Evolutionary conservation across 495 filamentous ascomycete species (phyloP).

Genomic region (Penicillium taxi): DNA sequence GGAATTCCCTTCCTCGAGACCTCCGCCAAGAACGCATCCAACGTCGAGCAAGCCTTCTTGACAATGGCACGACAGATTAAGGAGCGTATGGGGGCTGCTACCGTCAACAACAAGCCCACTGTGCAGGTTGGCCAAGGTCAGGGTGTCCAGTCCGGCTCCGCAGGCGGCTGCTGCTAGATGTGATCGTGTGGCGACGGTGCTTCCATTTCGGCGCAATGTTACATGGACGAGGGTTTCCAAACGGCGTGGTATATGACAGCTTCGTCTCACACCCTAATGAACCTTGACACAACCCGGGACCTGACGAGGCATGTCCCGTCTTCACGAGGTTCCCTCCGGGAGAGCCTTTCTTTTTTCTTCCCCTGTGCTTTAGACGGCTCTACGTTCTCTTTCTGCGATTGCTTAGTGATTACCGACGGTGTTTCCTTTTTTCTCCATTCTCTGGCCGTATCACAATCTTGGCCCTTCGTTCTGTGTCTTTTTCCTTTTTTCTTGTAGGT

Average conservation of each 20-base stretch:
- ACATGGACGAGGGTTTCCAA: constrained; percentile 20
- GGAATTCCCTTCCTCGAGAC: constrained; percentile 99
- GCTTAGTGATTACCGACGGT: constrained; percentile 24
- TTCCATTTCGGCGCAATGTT: constrained; percentile 27
- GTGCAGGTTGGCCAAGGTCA: constrained; percentile 92
- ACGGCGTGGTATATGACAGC: constrained; percentile 15
- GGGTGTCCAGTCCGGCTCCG: constrained; percentile 85
- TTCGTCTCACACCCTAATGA: constrained; percentile 14
- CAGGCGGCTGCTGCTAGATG: constrained; percentile 87
- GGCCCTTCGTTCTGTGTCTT: constrained; percentile 23
- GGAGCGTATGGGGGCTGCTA: constrained; percentile 97
- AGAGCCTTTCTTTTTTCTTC: constrained; percentile 16
- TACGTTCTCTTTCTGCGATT: constrained; percentile 24
- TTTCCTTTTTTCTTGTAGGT: constrained; percentile 27
- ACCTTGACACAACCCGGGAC: constrained; percentile 12
- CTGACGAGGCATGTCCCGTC: constrained; percentile 10
- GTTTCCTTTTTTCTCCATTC: constrained; percentile 18
- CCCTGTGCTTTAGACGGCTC: constrained; percentile 35
- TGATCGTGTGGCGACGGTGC: constrained; percentile 21
- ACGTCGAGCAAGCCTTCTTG: constrained; percentile 99
- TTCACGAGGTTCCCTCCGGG: constrained; percentile 16
- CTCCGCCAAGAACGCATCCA: constrained; percentile 97
- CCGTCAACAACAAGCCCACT: constrained; percentile 96
- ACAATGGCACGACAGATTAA: constrained; percentile 99
- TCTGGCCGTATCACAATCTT: constrained; percentile 23